Conservation (phyloP, 495 filamentous ascomycete genomes). For the Neurospora discreta region DNA sequence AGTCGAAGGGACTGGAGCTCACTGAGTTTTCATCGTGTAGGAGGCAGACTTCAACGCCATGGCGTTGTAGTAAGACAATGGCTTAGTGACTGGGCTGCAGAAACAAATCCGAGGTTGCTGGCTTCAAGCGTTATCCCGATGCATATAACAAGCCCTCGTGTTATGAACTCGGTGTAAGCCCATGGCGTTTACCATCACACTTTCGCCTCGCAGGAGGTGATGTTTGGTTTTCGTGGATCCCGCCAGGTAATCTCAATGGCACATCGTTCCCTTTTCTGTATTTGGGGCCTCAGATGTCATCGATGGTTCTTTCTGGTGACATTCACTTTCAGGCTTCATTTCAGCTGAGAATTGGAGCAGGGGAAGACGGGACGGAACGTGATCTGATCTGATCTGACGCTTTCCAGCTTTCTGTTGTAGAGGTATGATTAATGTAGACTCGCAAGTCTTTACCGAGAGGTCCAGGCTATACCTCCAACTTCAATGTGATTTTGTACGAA, state of each 20-base stretch:
- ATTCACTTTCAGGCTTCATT: not conserved
- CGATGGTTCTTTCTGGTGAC: not conserved
- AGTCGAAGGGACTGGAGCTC: not conserved
- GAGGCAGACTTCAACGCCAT: not conserved
- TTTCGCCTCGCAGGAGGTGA: not conserved
- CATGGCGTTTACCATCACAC: not conserved
- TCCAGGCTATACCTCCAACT: not conserved
- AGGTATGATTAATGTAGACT: not conserved
- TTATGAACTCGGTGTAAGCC: not conserved
- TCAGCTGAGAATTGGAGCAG: not conserved
- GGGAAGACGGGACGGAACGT: not conserved
- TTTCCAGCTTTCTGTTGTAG: not conserved
- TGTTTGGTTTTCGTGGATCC: not conserved
- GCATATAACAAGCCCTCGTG: not conserved
- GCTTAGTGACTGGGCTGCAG: not conserved
- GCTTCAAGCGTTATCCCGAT: not conserved
- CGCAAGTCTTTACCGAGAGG: not conserved
- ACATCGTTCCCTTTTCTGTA: not conserved
- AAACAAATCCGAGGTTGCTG: not conserved
- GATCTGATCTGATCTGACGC: not conserved
- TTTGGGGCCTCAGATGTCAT: not conserved
- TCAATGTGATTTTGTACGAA: not conserved
- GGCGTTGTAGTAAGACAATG: not conserved
- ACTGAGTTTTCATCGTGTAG: not conserved
- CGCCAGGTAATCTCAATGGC: not conserved